Percentiles rank a stretch among this genome's conserved stretches.
These are phyloP conservation scores for Linnemannia exigua DNA, from an alignment of 192 early-diverging fungal genomes.

Conservation along the genomic window DNA sequence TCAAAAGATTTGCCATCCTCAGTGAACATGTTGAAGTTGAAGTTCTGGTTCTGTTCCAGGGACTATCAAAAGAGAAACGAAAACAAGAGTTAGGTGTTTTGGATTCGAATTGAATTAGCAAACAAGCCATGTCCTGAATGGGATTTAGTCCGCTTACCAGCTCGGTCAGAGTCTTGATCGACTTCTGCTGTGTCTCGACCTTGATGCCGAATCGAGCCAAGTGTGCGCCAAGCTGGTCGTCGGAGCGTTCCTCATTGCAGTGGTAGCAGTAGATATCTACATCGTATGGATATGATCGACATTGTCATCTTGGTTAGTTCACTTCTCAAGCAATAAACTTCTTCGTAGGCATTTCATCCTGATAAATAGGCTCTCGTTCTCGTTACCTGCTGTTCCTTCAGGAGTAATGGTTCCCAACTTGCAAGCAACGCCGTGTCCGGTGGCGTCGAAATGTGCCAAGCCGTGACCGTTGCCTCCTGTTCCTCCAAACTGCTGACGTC, in stretches of 20 bases:
- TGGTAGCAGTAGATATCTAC: conserved; percentile 88
- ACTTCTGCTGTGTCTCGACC: conserved; percentile 86
- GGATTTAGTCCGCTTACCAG: conserved; percentile 66
- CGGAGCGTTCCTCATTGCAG: conserved; percentile 86
- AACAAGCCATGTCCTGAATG: background rate
- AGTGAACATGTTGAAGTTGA: conserved; percentile 98
- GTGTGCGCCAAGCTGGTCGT: conserved; percentile 84
- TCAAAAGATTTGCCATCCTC: conserved; percentile 91
- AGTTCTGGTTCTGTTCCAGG: conserved; percentile 96
- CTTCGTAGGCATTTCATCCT: background rate
- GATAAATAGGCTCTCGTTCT: conserved; percentile 53
- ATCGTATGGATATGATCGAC: background rate
- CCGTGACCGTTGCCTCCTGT: conserved; percentile 95
- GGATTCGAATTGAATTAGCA: background rate
- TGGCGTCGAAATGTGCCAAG: conserved; percentile 84
- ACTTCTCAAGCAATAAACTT: background rate
- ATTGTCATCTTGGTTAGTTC: background rate
- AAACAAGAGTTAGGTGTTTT: background rate
- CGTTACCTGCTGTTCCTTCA: conserved; percentile 91
- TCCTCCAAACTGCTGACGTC: conserved; percentile 94
- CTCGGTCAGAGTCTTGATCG: conserved; percentile 92
- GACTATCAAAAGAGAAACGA: conserved; percentile 65
- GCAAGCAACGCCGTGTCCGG: conserved; percentile 85
- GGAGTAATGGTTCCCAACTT: conserved; percentile 98
- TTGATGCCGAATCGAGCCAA: conserved; percentile 92